These are phyloP conservation scores for Russula ochroleuca DNA, from an alignment of 768 basidiomycete genomes.

Conservation along the genomic window DNA sequence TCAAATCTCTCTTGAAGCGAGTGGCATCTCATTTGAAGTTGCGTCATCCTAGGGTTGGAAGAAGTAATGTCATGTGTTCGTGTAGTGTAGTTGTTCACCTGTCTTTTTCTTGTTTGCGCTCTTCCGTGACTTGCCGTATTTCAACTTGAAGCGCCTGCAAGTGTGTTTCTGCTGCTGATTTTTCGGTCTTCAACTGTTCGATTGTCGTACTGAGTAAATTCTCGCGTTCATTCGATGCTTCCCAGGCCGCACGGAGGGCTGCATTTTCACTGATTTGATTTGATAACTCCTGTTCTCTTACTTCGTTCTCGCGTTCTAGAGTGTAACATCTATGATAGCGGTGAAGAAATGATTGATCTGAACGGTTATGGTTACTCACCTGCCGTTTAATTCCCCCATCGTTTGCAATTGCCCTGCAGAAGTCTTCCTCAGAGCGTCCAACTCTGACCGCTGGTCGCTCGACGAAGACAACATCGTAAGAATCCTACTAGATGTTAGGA, in stretches of 20 bases:
- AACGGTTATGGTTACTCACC: background rate
- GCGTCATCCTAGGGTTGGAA: conserved; percentile 12
- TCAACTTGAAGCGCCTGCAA: conserved; percentile 12
- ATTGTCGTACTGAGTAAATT: background rate
- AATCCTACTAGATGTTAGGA: conserved; percentile 5
- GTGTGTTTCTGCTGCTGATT: conserved; percentile 6
- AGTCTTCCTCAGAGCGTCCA: conserved; percentile 13
- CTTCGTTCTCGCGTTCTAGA: conserved; percentile 17
- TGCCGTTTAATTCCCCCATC: conserved; percentile 20
- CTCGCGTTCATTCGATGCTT: conserved; percentile 17
- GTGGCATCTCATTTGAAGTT: conserved; percentile 32
- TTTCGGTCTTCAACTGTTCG: conserved; percentile 18
- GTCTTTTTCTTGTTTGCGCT: conserved; percentile 18
- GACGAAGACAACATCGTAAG: conserved; percentile 18
- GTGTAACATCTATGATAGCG: conserved; percentile 8
- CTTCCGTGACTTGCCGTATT: conserved; percentile 8
- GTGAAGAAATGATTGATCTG: background rate
- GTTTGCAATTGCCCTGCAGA: conserved; percentile 18
- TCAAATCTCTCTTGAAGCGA: conserved; percentile 58
- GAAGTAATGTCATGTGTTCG: background rate
- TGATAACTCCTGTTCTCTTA: conserved; percentile 16
- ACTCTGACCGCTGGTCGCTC: conserved; percentile 17
- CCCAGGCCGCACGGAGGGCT: conserved; percentile 8
- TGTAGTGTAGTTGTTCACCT: conserved; percentile 1
- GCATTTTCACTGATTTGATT: conserved; percentile 7